phyloP scores from a whole-genome alignment of 1,139 yeast species.

The Kluyveromyces marxianus region DNA sequence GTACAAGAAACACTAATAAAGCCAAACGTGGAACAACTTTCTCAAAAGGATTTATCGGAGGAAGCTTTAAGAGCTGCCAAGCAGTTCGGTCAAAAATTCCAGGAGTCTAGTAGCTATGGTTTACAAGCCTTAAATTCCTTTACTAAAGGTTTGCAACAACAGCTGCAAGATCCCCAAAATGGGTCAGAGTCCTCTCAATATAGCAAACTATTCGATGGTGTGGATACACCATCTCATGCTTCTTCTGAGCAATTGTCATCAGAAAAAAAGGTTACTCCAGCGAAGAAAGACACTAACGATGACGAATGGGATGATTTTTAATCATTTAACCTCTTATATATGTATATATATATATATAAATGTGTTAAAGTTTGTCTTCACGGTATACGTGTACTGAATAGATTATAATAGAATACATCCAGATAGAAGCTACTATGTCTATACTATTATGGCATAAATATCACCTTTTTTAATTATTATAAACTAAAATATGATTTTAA shows the following conservation, averaged over 20 bases:
- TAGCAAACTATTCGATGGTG: slow-evolving; percentile 43
- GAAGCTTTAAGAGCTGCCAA: slow-evolving; percentile 90
- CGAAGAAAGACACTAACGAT: slow-evolving; percentile 6
- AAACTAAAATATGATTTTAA: too few species aligned
- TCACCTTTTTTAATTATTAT: too few species aligned
- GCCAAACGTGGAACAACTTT: slow-evolving; percentile 77
- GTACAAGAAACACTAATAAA: slow-evolving; percentile 84
- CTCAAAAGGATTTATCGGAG: slow-evolving; percentile 67
- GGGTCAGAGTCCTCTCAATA: slow-evolving; percentile 33
- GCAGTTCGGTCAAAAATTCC: slow-evolving; percentile 91
- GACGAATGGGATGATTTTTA: slow-evolving; percentile 31
- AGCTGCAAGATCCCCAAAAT: slow-evolving; percentile 14
- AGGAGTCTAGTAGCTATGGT: slow-evolving; percentile 75
- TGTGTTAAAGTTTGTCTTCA: too few species aligned
- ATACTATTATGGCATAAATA: too few species aligned
- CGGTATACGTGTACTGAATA: too few species aligned
- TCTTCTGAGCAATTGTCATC: background rate
- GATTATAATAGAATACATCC: too few species aligned
- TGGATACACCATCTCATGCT: slow-evolving; percentile 27
- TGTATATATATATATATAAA: background rate
- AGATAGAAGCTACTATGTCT: too few species aligned
- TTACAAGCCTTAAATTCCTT: slow-evolving; percentile 57
- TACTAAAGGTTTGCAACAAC: slow-evolving; percentile 40
- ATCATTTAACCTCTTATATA: background rate
- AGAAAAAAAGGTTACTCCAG: slow-evolving; percentile 1